Evolutionary conservation across 1,284 basidiomycete species (phyloP).

Genomic region (Ustanciosporium gigantosporum): DNA sequence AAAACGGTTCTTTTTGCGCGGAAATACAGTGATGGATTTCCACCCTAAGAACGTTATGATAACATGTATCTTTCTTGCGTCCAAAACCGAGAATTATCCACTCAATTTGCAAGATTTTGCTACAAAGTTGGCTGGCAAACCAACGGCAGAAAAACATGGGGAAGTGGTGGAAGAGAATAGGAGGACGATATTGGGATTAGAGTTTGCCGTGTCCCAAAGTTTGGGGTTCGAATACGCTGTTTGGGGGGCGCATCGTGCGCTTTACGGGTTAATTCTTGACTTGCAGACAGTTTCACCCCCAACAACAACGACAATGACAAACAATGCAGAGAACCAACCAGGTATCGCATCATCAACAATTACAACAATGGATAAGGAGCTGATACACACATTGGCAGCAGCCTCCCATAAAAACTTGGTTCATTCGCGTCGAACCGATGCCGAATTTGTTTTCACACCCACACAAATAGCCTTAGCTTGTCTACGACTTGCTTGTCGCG

Average conservation of each 20-base stretch:
- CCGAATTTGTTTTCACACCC: constrained; percentile 87
- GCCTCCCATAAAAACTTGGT: constrained; percentile 19
- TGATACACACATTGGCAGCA: constrained; percentile 27
- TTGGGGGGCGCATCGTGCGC: constrained; percentile 83
- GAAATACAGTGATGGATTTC: constrained; percentile 99
- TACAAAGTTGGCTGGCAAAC: constrained; percentile 38
- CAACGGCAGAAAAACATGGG: constrained; percentile 72
- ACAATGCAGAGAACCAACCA: neutral
- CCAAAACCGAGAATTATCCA: constrained; percentile 93
- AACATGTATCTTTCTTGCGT: constrained; percentile 89
- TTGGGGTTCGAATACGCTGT: constrained; percentile 89
- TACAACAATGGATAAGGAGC: constrained; percentile 10
- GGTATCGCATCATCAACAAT: constrained; percentile 46
- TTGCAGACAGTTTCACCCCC: constrained; percentile 69
- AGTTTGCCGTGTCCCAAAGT: constrained; percentile 92
- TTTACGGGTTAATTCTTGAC: constrained; percentile 89
- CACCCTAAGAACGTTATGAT: constrained; percentile 93
- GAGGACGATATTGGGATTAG: constrained; percentile 83
- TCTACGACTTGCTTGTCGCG: constrained; percentile 61
- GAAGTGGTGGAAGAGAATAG: constrained; percentile 69
- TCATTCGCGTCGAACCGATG: constrained; percentile 80
- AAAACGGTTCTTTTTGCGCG: constrained; percentile 93
- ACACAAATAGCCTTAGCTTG: constrained; percentile 91
- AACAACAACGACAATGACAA: no score
- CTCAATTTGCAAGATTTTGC: constrained; percentile 84